phyloP scores from a whole-genome alignment of 2,329 filamentous ascomycete genomes.

The Hirsutella minnesotensis region DNA sequence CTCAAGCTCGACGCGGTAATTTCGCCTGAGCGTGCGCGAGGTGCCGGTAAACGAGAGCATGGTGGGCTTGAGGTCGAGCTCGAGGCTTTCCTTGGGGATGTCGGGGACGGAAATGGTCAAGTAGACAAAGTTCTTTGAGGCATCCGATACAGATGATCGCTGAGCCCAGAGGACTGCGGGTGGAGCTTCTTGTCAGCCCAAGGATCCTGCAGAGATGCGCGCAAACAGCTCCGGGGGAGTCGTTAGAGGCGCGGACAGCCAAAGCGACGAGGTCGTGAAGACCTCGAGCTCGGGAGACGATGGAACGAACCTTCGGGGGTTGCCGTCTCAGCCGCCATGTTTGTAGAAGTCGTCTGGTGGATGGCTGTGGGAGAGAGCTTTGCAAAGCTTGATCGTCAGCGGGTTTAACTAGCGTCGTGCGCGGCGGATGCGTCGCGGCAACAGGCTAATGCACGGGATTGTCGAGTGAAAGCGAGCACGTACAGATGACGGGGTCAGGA shows the following conservation, averaged over 20 bases:
- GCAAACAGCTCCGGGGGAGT: no score
- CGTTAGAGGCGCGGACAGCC: no score
- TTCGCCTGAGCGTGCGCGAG: slow-evolving; percentile 73
- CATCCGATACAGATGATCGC: slow-evolving; percentile 71
- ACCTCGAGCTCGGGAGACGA: no score
- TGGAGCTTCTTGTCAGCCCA: slow-evolving; percentile 1
- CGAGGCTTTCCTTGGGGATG: slow-evolving; percentile 60
- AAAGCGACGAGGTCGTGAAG: no score
- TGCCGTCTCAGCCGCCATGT: slow-evolving; percentile 8
- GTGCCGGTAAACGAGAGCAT: slow-evolving; percentile 71
- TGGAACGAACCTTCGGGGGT: slow-evolving; percentile 27
- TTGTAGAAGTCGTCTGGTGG: background rate
- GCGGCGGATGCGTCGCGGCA: background rate
- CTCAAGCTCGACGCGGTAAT: slow-evolving; percentile 76
- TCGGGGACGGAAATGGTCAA: slow-evolving; percentile 85
- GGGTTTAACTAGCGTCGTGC: background rate
- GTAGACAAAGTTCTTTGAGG: slow-evolving; percentile 88
- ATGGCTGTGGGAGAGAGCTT: background rate
- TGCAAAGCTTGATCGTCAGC: background rate
- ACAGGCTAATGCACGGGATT: background rate
- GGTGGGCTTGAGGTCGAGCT: slow-evolving; percentile 72
- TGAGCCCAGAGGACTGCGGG: slow-evolving; percentile 87
- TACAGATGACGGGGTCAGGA: background rate
- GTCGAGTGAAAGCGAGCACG: background rate
- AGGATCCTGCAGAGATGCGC: no score